Base-by-base conservation (phyloP, 371 early-diverging fungal genomes). In the Mortierella sp. region DNA sequence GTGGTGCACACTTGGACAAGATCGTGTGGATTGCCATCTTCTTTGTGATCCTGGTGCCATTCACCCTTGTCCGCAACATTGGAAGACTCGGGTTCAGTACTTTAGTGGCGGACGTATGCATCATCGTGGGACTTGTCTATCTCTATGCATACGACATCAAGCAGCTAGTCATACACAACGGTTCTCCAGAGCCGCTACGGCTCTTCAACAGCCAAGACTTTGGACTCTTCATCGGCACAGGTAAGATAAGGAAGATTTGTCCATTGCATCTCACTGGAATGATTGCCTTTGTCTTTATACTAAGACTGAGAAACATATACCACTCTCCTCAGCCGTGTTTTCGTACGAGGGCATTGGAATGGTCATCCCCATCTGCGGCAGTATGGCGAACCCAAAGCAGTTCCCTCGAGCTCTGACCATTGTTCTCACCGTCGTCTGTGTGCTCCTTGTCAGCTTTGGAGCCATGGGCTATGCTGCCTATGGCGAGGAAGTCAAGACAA, bases 331-430 rank as follows among this genome's bases (percentile, higher is more conserved):
- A 64, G 95, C 96, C 55, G 93, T 97, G 32, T 97, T 93, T 79
- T 91, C 95, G 4, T 97, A 92, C 79, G 97, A 97, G 80, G 97
- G 97, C 46, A 93, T 79, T 85, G 96, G 94, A 26, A 81, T 94
- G 57, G 87, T 97, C 19, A 94, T 97, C 63, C 97, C 97, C 24
- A 94, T 96, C 64, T 91, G 93, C 31, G 90, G 94, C 64, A 86
- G 90, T 28, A 94, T 96, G 94, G 89, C 90, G 52, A 80, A 90
- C 12, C 95, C 95, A 12, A 89, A 89, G 53, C 81, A 90, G 50
- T 96, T 96, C 64, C 86, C 89, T 8, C 63, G 72, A 28, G 93
- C 94, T 9, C 78, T 96, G 47, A 88, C 90, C 2, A 64, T 83
- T 41, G 90, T 93, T 50, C 89, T 97, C 73, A 55, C 83, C 12